Conservation (phyloP, 345 rosid genomes). For the Aquilaria sinensis region DNA sequence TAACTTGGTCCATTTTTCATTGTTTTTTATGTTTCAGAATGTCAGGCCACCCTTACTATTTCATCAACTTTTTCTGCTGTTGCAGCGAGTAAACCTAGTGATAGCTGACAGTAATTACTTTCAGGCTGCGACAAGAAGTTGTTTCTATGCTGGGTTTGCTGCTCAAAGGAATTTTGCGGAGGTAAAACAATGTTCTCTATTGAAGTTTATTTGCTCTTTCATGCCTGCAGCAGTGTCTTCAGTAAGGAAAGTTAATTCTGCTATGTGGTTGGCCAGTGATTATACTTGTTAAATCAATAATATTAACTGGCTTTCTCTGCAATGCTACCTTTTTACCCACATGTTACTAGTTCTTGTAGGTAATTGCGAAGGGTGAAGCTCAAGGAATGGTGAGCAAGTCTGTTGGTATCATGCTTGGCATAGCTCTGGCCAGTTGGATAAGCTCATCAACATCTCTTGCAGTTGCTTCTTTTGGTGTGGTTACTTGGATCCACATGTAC, state of each 20-base stretch:
- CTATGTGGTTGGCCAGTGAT: too few species aligned
- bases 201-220: conserved; percentile 1
- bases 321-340: not conserved
- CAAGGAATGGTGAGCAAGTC: conserved; percentile 99
- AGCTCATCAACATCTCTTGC: conserved; percentile 79
- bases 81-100: not conserved
- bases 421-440: conserved; percentile 64
- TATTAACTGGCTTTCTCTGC: too few species aligned
- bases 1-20: not conserved
- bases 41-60: too few species aligned
- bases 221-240: not conserved
- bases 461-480: conserved; percentile 70
- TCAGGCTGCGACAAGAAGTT: conserved; percentile 93
- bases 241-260: too few species aligned
- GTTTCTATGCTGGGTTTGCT: conserved; percentile 98
- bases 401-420: conserved; percentile 77
- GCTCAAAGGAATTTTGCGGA: conserved; percentile 98
- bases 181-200: conserved; percentile 34
- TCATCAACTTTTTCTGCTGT: too few species aligned
- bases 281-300: too few species aligned
- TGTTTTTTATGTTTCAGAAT: not conserved
- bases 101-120: conserved; percentile 12
- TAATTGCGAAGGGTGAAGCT: conserved; percentile 98
- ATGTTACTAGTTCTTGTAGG: conserved; percentile 35
- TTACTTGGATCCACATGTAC: conserved; percentile 89